Conservation (phyloP, 805 yeast species). For the Candida silvicultrix region DNA sequence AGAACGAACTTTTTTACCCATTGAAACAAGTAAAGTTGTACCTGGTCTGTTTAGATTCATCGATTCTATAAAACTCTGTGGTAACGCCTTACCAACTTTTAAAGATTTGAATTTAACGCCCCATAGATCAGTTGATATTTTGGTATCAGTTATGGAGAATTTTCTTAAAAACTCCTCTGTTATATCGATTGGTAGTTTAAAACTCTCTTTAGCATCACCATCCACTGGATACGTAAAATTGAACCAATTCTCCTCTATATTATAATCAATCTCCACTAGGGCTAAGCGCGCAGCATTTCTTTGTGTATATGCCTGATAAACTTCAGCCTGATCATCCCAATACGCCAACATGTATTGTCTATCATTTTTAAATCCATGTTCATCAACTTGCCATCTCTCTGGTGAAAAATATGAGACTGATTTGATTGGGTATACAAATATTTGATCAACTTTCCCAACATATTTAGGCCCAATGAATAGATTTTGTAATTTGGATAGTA, state of each 20-base stretch:
- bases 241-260: conserved; percentile 15
- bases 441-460: conserved; percentile 5
- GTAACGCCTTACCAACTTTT: conserved; percentile 16
- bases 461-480: background rate
- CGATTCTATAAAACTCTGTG: conserved; percentile 10
- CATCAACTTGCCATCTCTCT: conserved; percentile 14
- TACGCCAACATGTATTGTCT: conserved; percentile 16
- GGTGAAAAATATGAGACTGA: conserved; percentile 9
- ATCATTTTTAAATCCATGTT: conserved; percentile 17
- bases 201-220: conserved; percentile 1
- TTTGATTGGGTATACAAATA: conserved; percentile 15
- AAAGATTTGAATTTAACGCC: conserved; percentile 11
- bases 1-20: conserved; percentile 12
- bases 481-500: background rate
- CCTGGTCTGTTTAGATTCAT: conserved; percentile 13
- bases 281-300: conserved; percentile 12
- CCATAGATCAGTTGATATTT: conserved; percentile 12
- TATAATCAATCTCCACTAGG: conserved; percentile 8
- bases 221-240: conserved; percentile 12
- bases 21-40: conserved; percentile 12
- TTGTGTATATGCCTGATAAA: conserved; percentile 11
- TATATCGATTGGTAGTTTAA: conserved; percentile 15
- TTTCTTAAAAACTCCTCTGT: conserved; percentile 10
- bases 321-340: conserved; percentile 10
- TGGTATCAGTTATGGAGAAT: conserved; percentile 3